phyloP scores from a whole-genome alignment of 805 yeast genomes.

The Deakozyma indianensis region DNA sequence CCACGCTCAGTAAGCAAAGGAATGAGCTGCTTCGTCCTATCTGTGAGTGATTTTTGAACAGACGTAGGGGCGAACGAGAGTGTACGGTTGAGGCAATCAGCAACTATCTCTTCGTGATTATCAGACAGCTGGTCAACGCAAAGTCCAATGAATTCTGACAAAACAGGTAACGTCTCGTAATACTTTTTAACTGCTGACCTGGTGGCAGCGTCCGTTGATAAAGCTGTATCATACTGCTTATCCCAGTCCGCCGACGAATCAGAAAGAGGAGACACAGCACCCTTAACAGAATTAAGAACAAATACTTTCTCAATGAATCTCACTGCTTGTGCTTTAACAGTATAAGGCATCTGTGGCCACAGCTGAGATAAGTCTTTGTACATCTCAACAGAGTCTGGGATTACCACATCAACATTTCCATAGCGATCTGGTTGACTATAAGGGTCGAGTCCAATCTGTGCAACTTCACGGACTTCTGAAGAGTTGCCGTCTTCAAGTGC shows the following conservation, averaged over 20 bases:
- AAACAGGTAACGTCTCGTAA: neutral
- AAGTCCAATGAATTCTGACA: neutral
- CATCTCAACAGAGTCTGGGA: neutral
- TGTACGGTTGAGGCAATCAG: neutral
- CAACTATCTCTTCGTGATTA: neutral
- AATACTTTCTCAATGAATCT: constrained; percentile 43
- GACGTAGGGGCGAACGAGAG: neutral
- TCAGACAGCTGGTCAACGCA: neutral
- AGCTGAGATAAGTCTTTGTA: neutral
- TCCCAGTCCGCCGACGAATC: constrained; percentile 45
- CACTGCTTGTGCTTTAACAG: constrained; percentile 24
- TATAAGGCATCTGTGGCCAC: constrained; percentile 3
- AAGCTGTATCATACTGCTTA: constrained; percentile 50
- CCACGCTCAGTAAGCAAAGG: neutral
- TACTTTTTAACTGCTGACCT: constrained; percentile 16
- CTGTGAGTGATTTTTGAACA: neutral
- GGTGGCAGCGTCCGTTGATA: constrained; percentile 46
- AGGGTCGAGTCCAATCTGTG: constrained; percentile 68
- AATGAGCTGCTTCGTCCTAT: neutral
- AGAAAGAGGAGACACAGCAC: constrained; percentile 34
- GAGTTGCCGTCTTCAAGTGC: constrained; percentile 46
- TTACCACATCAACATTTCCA: neutral
- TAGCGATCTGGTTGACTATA: constrained; percentile 17
- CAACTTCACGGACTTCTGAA: constrained; percentile 68
- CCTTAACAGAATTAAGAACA: constrained; percentile 49